Percentiles rank a stretch among this genome's conserved stretches.
Evolutionary conservation across 345 rosid species (phyloP).

Genomic region (Lenwebbia sp.): DNA sequence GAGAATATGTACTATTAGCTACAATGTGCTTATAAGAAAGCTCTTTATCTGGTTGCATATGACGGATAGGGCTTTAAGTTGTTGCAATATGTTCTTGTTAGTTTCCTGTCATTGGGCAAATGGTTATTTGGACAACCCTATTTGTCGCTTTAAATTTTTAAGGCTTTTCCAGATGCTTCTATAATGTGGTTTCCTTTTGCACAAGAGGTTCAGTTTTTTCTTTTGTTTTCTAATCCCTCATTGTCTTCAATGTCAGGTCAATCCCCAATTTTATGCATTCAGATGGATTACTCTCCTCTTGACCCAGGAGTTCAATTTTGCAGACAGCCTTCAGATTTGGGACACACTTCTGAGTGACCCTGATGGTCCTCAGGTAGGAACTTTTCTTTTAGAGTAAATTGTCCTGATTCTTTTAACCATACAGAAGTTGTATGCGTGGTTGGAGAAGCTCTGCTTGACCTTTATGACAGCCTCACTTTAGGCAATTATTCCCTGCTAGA

Average conservation of each 20-base stretch:
- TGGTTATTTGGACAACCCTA: not conserved
- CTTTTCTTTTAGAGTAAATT: not conserved
- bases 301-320: constrained; percentile 92
- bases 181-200: not conserved
- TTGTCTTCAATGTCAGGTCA: constrained; percentile 49
- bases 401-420: not conserved
- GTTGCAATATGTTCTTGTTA: not conserved
- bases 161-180: not conserved
- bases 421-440: not conserved
- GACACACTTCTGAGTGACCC: constrained; percentile 90
- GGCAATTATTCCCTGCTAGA: not conserved
- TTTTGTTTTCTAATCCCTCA: not conserved
- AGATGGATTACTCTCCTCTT: constrained; percentile 97
- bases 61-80: not conserved
- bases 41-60: not conserved
- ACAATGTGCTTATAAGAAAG: not conserved
- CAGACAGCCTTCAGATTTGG: constrained; percentile 91
- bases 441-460: not conserved
- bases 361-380: constrained; percentile 81
- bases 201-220: not conserved
- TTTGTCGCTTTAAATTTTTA: not conserved
- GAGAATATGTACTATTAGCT: not conserved
- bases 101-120: not conserved
- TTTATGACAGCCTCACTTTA: not conserved
- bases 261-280: constrained; percentile 96